Evolutionary conservation across 352 stramenopile species (phyloP).

Genomic region (Aphanomyces euteiches): DNA sequence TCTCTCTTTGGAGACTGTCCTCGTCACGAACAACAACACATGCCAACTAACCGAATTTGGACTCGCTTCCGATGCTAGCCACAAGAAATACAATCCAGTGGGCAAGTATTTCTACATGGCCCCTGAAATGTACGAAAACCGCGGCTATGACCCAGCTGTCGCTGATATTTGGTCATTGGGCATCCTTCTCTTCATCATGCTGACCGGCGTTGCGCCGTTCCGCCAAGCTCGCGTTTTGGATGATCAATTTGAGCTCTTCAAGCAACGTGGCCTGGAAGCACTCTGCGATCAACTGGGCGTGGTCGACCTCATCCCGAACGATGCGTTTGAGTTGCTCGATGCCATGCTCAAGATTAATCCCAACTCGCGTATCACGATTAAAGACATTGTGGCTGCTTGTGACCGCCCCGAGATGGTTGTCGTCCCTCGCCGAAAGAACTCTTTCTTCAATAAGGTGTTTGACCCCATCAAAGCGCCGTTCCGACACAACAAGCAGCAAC

Average conservation of each 20-base stretch:
- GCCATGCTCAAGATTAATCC: constrained; percentile 11
- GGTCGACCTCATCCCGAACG: constrained; percentile 8
- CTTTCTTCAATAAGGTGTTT: constrained; percentile 26
- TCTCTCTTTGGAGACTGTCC: constrained; percentile 93
- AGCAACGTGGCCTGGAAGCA: constrained; percentile 37
- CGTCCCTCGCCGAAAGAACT: neutral
- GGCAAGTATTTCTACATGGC: constrained; percentile 36
- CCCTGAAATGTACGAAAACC: constrained; percentile 33
- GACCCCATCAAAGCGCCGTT: constrained; percentile 4
- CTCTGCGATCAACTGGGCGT: constrained; percentile 13
- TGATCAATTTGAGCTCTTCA: constrained; percentile 49
- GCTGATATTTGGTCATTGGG: constrained; percentile 33
- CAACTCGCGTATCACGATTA: neutral
- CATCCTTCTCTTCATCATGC: constrained; percentile 36
- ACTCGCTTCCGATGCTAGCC: constrained; percentile 10
- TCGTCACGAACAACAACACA: constrained; percentile 80
- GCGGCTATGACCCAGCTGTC: constrained; percentile 18
- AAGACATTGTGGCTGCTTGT: neutral
- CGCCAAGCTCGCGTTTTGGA: constrained; percentile 37
- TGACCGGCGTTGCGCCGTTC: constrained; percentile 60
- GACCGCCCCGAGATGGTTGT: neutral
- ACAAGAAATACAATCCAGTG: constrained; percentile 4
- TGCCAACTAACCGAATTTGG: constrained; percentile 34
- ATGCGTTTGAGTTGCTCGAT: constrained; percentile 18
- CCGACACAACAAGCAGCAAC: neutral